Percentiles rank a stretch among this genome's conserved stretches.
phyloP scores from a whole-genome alignment of 2,329 filamentous ascomycete genomes.

The Cladophialophora chaetospira region DNA sequence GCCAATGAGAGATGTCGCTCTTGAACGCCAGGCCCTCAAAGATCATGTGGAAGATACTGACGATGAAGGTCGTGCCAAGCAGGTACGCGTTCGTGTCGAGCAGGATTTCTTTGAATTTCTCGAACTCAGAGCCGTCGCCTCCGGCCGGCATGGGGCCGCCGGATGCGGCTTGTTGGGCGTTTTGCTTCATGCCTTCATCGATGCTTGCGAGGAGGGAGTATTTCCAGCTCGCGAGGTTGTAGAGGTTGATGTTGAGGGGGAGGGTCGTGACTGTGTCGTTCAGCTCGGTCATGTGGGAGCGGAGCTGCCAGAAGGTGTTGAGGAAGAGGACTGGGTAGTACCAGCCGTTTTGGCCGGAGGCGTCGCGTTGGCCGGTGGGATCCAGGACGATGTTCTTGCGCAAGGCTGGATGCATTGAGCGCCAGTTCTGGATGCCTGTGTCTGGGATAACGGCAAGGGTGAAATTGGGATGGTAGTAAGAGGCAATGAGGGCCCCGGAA shows the following conservation, averaged over 20 bases:
- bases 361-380: constrained; percentile 76
- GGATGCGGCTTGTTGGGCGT: constrained; percentile 73
- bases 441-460: constrained; percentile 85
- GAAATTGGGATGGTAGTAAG: constrained; percentile 94
- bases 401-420: constrained; percentile 69
- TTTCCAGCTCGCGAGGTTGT: constrained; percentile 84
- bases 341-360: constrained; percentile 84
- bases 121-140: constrained; percentile 89
- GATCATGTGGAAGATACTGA: constrained; percentile 87
- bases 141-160: constrained; percentile 72
- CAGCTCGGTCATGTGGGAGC: constrained; percentile 83
- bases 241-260: constrained; percentile 79
- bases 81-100: constrained; percentile 93
- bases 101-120: constrained; percentile 95
- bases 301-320: constrained; percentile 97
- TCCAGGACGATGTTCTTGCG: constrained; percentile 80
- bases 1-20: constrained; percentile 95
- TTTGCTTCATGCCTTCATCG: constrained; percentile 84
- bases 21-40: constrained; percentile 97
- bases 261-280: constrained; percentile 85
- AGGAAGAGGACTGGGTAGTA: constrained; percentile 88
- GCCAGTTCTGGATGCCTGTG: constrained; percentile 68
- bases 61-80: constrained; percentile 78
- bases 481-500: constrained; percentile 70
- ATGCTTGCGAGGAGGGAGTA: constrained; percentile 82